These are phyloP conservation scores for Asterophora lycoperdoides DNA, from an alignment of 768 basidiomycete species.

Conservation along the genomic window DNA sequence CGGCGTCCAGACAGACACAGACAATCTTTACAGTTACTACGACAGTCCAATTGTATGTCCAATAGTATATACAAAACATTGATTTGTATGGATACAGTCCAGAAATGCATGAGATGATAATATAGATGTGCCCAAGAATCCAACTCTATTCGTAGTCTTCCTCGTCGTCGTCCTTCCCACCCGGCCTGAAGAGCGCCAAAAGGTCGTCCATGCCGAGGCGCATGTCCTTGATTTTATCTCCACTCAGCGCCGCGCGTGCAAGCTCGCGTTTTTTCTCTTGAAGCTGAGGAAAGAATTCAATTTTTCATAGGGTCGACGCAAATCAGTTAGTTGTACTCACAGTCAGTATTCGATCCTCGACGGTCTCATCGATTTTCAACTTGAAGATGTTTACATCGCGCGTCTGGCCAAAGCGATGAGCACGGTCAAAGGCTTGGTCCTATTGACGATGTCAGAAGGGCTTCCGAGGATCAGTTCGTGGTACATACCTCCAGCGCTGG, in stretches of 20 bases:
- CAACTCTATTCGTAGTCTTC: conserved; percentile 26
- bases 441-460: conserved; percentile 22
- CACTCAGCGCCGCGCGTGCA: conserved; percentile 79
- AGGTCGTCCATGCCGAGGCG: conserved; percentile 84
- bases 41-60: neutral
- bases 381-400: conserved; percentile 86
- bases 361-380: conserved; percentile 80
- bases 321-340: conserved; percentile 30
- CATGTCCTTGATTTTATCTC: conserved; percentile 82
- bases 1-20: no score
- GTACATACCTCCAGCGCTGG: conserved; percentile 68
- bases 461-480: conserved; percentile 17
- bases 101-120: neutral
- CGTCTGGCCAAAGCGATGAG: conserved; percentile 86
- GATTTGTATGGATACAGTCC: conserved; percentile 1
- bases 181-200: conserved; percentile 69
- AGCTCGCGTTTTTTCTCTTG: conserved; percentile 90
- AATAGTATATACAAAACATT: no score
- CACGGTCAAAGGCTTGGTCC: conserved; percentile 93
- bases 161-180: conserved; percentile 57
- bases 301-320: neutral
- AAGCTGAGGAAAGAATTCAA: conserved; percentile 40
- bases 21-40: no score
- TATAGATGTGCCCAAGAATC: neutral
- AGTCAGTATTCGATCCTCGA: conserved; percentile 81